Base-by-base conservation (phyloP, 805 yeast genomes). In the Kuraishia borneana region DNA sequence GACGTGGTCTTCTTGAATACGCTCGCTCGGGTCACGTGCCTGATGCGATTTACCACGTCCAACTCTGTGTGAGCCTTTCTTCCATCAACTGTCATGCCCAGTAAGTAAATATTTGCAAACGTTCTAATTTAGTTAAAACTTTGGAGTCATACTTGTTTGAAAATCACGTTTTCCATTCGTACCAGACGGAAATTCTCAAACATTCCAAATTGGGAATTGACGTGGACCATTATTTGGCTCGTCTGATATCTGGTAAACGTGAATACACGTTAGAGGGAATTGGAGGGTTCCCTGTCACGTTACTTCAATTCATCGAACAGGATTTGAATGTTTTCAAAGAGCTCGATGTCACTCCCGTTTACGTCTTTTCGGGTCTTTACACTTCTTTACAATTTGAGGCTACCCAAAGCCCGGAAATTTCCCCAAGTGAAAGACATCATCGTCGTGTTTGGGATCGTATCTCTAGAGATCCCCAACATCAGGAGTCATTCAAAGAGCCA, bases 181-280 rank as follows among this genome's bases (percentile, higher is more conserved):
- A 70, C 41, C 76, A 89, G 10, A 61, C 84, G 44, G 81, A 79
- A 25, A 58, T 73, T 3, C 60, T 85, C 37, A 70, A 64, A 37
- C 75, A 76, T 46, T 70, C 88, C 19, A 70, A 78, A 12, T 59
- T 85, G 34, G 95, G 95, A 36, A 81, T 85, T 30, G 95, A 87
- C 51, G 92, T 78, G 10, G 82, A 74, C 42, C 87, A 84, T 50
- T 87, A 84, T 47, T 54, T 84, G 26, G 62, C 81, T 18, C 58
- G 83, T 35, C 62, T 81, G 29, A 55, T 81, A 39, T 62, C 77
- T 4, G 62, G 62, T 43, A 76, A 75, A 42, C 75, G 73, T 36
- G 94, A 83, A 44, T 79, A 78, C 32, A 71, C 70, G 39, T 53
- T 76, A 27, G 80, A 77, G 33, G 94, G 92, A 7, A 68, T 81